Conservation (phyloP, 1,139 yeast genomes). For the Scheffersomyces cryptocercus region DNA sequence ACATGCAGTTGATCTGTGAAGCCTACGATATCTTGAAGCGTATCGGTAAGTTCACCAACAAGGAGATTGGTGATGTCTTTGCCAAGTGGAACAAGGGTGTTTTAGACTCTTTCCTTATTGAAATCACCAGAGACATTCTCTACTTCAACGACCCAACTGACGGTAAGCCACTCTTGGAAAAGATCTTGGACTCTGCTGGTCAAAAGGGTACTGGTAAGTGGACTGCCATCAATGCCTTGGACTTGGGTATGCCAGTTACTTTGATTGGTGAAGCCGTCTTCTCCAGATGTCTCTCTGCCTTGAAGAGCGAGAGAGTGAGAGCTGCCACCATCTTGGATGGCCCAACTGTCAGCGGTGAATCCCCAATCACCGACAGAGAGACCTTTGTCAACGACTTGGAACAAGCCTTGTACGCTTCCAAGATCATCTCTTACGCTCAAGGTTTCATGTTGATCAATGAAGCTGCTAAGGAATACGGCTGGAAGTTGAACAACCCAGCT, state of each 20-base stretch:
- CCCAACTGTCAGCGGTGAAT: slow-evolving; percentile 57
- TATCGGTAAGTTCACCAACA: slow-evolving; percentile 85
- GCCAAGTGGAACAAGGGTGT: slow-evolving; percentile 96
- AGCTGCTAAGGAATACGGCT: slow-evolving; percentile 95
- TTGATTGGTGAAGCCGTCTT: slow-evolving; percentile 98
- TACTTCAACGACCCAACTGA: slow-evolving; percentile 83
- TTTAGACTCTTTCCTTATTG: slow-evolving; percentile 93
- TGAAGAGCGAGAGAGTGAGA: slow-evolving; percentile 85
- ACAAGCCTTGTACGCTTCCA: slow-evolving; percentile 98
- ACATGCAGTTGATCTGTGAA: slow-evolving; percentile 98
- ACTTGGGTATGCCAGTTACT: slow-evolving; percentile 97
- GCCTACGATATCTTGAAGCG: slow-evolving; percentile 96
- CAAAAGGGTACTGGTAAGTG: slow-evolving; percentile 99
- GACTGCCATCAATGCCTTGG: slow-evolving; percentile 98
- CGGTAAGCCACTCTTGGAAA: slow-evolving; percentile 91
- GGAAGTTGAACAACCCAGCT: slow-evolving; percentile 98
- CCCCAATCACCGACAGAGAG: slow-evolving; percentile 69
- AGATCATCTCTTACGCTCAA: slow-evolving; percentile 97
- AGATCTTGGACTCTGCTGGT: slow-evolving; percentile 95
- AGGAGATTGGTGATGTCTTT: slow-evolving; percentile 93
- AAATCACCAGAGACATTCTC: slow-evolving; percentile 94
- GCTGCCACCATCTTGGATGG: slow-evolving; percentile 82
- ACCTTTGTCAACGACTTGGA: slow-evolving; percentile 90
- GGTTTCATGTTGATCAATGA: slow-evolving; percentile 99
- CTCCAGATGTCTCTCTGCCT: slow-evolving; percentile 91